Evolutionary conservation across 192 early-diverging fungal species (phyloP).

Genomic region (Podila epigama): DNA sequence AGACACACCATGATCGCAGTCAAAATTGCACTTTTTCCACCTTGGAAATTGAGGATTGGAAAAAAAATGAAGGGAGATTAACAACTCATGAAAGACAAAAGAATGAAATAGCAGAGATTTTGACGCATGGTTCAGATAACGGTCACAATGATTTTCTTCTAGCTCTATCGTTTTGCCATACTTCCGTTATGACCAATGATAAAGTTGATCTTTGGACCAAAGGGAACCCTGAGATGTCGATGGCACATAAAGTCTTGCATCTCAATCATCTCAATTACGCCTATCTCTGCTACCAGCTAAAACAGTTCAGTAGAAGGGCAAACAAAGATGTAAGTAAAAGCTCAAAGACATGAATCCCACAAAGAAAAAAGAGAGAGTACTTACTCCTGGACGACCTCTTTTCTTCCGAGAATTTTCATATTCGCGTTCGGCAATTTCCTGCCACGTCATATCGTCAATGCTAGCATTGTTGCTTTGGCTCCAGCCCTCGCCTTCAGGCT

Average conservation of each 20-base stretch:
- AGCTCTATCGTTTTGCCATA: slow-evolving; percentile 33
- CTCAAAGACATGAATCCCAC: background rate
- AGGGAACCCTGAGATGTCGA: slow-evolving; percentile 74
- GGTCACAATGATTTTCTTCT: background rate
- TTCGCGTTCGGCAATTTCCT: slow-evolving; percentile 6
- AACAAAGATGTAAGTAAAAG: background rate
- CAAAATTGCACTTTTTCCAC: slow-evolving; percentile 96
- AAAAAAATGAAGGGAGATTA: background rate
- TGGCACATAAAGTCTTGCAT: slow-evolving; percentile 98
- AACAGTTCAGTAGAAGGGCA: background rate
- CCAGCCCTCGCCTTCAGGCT: slow-evolving; percentile 21
- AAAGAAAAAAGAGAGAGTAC: background rate
- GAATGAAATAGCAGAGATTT: background rate
- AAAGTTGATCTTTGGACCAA: slow-evolving; percentile 94
- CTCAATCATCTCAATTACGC: slow-evolving; percentile 84
- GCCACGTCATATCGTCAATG: slow-evolving; percentile 9
- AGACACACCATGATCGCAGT: slow-evolving; percentile 91
- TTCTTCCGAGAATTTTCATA: slow-evolving; percentile 15
- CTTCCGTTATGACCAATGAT: slow-evolving; percentile 97
- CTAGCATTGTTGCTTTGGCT: background rate
- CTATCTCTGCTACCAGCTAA: slow-evolving; percentile 62
- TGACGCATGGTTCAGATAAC: background rate
- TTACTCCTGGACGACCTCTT: slow-evolving; percentile 22
- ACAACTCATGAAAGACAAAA: background rate
- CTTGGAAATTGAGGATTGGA: slow-evolving; percentile 45